Evolutionary conservation across 2,329 filamentous ascomycete genomes (phyloP), one percentile per base, ranked within the genome.

Genomic region (Colletotrichum chlorophyti): DNA sequence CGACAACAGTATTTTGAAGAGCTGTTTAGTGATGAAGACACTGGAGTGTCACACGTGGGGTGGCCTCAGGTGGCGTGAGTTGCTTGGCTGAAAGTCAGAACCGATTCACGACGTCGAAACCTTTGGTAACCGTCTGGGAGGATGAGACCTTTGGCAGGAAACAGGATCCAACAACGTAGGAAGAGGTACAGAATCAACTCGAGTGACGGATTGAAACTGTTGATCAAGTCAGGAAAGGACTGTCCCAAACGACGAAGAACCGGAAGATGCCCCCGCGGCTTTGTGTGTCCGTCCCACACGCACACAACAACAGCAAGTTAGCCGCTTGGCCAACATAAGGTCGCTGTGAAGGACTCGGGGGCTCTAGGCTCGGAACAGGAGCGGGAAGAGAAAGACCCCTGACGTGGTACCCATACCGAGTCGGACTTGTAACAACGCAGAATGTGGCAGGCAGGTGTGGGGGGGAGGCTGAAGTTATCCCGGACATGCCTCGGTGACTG

Each of bases 381-480:
- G 26, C 38, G 45, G 45, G 27, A 55, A 37, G 51, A 49, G 29
- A 32, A 55, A 17, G 26, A 45, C 52, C 51, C 51, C 51, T 50
- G 38, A 15, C 45, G 19, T 26, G 45, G 57, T 40, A 40, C 27
- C 51, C 38, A 45, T 60, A 50, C n/a, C 38, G 38, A 40, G 17
- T 38, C 35, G 12, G 43, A 29, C 26, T 19, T n/a, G 34, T 11
- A 57, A 38, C 24, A 32, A 27, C n/a, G 32, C 51, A 21, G 14
- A 19, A 60, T 34, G 57, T 29, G 37, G 35, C 24, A 31, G 21
- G 40, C n/a, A n/a, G n/a, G n/a, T n/a, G n/a, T 37, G 55, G 53
- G 58, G 55, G 53, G 45, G 15, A 47, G 46, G 21, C 41, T 58
- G 53, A 60, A 52, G 58, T 34, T 58, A 60, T 60, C 53, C 52